A percentile compares a stretch with the other conserved stretches of the same genome.
These are phyloP conservation scores for Penicillium sp. DNA, from an alignment of 2,329 filamentous ascomycete genomes.

Conservation along the genomic window DNA sequence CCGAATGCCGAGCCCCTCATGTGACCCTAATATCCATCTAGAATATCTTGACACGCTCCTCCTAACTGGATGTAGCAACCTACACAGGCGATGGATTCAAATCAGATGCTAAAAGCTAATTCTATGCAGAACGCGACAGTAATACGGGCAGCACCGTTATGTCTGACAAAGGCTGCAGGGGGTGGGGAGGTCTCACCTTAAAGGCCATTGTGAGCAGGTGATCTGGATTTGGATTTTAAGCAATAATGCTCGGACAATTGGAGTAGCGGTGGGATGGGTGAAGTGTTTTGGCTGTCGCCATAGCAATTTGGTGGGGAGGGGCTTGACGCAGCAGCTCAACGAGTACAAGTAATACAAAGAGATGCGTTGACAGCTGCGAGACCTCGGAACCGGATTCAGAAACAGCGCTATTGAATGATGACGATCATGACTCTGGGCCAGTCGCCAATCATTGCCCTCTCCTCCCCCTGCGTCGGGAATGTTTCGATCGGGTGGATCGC, in stretches of 20 bases:
- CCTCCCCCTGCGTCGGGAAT: constrained; percentile 13
- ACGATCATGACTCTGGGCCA: constrained; percentile 14
- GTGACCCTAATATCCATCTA: no score
- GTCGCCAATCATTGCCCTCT: constrained; percentile 17
- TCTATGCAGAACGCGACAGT: no score
- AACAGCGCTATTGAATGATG: constrained; percentile 10
- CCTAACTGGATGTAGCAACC: no score
- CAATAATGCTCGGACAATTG: neutral
- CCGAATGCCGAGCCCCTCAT: no score
- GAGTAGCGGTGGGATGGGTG: constrained; percentile 2
- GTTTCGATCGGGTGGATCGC: constrained; percentile 12
- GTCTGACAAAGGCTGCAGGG: constrained; percentile 13
- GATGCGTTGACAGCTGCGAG: constrained; percentile 15
- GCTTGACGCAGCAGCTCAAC: constrained; percentile 9
- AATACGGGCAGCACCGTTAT: constrained; percentile 16
- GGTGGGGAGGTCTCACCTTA: constrained; percentile 15
- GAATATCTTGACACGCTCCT: no score
- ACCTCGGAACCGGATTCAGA: constrained; percentile 21
- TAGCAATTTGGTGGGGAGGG: constrained; percentile 18
- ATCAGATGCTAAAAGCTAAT: no score
- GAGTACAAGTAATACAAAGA: constrained; percentile 13
- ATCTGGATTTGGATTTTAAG: neutral
- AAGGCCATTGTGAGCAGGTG: neutral
- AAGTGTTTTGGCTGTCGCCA: constrained; percentile 16
- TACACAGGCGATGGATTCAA: no score